phyloP scores from a whole-genome alignment of 2,329 filamentous ascomycete species.

The Talaromyces sp. region DNA sequence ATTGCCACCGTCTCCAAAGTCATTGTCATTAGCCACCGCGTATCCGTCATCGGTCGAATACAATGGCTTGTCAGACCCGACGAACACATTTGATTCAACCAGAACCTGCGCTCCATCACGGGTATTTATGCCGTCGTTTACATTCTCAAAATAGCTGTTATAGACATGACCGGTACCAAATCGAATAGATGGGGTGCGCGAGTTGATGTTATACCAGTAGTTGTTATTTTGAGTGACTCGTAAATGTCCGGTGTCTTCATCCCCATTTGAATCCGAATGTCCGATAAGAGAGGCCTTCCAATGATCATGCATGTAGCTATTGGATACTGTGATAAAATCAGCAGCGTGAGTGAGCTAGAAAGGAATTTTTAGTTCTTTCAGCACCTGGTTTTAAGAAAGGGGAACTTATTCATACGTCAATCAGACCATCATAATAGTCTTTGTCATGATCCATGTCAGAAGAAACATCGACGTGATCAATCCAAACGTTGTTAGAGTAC shows the following conservation, averaged over 20 bases:
- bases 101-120: not conserved
- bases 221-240: not conserved
- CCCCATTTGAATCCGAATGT: not conserved
- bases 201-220: not conserved
- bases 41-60: not conserved
- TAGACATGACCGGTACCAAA: not conserved
- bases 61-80: not conserved
- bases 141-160: not conserved
- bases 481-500: not conserved
- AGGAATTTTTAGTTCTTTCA: not conserved
- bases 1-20: not conserved
- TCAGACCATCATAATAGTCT: not conserved
- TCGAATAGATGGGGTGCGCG: not conserved
- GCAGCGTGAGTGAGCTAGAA: constrained; percentile 50
- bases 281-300: constrained; percentile 54
- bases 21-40: not conserved
- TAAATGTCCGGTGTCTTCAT: not conserved
- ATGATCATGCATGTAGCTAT: constrained; percentile 52
- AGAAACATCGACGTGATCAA: not conserved
- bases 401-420: not conserved
- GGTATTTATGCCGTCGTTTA: not conserved
- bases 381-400: not conserved
- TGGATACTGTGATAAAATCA: constrained; percentile 52
- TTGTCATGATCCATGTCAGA: not conserved
- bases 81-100: not conserved